Evolutionary conservation across 2,329 filamentous ascomycete species (phyloP), one percentile per base, ranked within the genome.

Genomic region (Coniella lustricola): DNA sequence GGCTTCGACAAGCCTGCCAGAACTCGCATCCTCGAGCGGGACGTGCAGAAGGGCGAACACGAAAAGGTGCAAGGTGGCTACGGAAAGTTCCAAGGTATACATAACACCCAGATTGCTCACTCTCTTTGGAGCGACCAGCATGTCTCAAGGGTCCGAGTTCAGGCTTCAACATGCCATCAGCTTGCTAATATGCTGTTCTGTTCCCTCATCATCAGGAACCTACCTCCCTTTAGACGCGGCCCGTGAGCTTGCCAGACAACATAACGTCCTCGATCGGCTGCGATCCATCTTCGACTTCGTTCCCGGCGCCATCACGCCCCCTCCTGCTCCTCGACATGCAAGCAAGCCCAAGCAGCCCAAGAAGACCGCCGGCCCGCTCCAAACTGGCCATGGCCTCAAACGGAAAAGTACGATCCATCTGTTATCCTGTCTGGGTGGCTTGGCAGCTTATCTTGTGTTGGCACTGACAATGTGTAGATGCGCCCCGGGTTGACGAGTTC

Each of bases 61-160:
- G 93, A 97, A 70, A 98, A 98, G 71, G 90, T 98, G 5, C 93
- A 98, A 64, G 93, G 91, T 56, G 93, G 93, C 14, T 97, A 97
- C 66, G 93, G 93, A 60, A 97, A 97, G 80, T 98, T 97, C 59
- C 93, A 98, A 73, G 90, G 86, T 88, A 62, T 12, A 10, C 10
- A 38, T 31, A 33, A 9, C 12, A 3, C 21, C 4, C 17, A 22
- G 5, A 3, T n/a, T 18, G n/a, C n/a, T n/a, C n/a, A n/a, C n/a
- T n/a, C n/a, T n/a, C n/a, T n/a, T n/a, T n/a, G n/a, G n/a, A n/a
- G n/a, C n/a, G n/a, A n/a, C n/a, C n/a, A n/a, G n/a, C n/a, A n/a
- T n/a, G n/a, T n/a, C n/a, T n/a, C n/a, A n/a, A n/a, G n/a, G n/a
- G n/a, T n/a, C n/a, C n/a, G n/a, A n/a, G n/a, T n/a, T n/a, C n/a